Base-by-base conservation (phyloP, 2,329 filamentous ascomycete genomes). In the Neofusicoccum parvum region DNA sequence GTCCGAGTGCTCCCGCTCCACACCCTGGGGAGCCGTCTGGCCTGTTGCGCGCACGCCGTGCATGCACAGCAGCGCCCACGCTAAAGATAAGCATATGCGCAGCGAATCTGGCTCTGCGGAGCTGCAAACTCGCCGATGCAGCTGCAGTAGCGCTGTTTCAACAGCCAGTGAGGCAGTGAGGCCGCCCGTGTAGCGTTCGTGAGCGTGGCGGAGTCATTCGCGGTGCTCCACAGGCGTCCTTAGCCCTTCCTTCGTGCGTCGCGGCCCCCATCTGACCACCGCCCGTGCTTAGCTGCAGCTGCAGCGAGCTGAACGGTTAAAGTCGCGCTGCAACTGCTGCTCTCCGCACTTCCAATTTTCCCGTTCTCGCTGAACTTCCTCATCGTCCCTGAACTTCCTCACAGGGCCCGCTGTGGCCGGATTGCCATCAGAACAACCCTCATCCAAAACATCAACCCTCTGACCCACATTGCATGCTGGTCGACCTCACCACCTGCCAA, bases 81-180 rank as follows among this genome's bases (percentile, higher is more conserved):
- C 27, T 32, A 32, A 50, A 34, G 2, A 27, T 46, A 58, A 58
- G 39, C 53, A 32, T 58, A 45, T 15, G 20, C 20, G 32, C 20
- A 37, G 20, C 53, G n/a, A 27, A 23, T 34, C 23, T 36, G 36
- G n/a, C 11, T 5, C 36, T 23, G 36, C 51, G 37, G 36, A 56
- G 46, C 46, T 27, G 17, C 7, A 10, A 27, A 45, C 23, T 45
- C 23, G 23, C 39, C 54, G 27, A 45, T 34, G 3, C 20, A 32
- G 14, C 14, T 58, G 54, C 54, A 58, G 54, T 58, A 58, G 54
- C 54, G 54, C 23, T 39, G 54, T 58, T 58, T 58, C 54, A 45
- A 5, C 39, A 5, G 11, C 54, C 54, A 58, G 12, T 58, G 54
- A 46, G 39, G 54, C 53, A 43, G 53, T 58, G 53, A 34, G 37